Conservation (phyloP, 805 yeast genomes). For the Candida xyloterini region DNA sequence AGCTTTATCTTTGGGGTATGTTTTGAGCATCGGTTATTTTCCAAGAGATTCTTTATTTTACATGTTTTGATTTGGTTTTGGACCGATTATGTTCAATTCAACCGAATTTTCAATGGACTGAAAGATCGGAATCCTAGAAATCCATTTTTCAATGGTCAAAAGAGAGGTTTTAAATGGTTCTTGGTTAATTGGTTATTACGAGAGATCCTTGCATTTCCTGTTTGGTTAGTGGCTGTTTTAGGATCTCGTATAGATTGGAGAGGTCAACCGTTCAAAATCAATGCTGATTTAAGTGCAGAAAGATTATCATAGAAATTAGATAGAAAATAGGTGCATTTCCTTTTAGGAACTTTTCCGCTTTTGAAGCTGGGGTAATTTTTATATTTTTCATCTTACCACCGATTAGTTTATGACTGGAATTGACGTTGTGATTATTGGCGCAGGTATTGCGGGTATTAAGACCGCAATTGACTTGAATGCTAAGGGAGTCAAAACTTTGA, state of each 20-base stretch:
- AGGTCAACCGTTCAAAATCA: slow-evolving; percentile 69
- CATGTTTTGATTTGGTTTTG: slow-evolving; percentile 64
- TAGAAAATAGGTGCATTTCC: background rate
- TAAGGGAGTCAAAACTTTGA: slow-evolving; percentile 34
- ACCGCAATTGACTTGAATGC: slow-evolving; percentile 40
- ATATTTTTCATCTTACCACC: background rate
- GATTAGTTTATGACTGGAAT: background rate
- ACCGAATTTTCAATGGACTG: slow-evolving; percentile 36
- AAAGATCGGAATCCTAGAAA: background rate
- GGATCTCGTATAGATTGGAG: slow-evolving; percentile 81
- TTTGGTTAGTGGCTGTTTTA: slow-evolving; percentile 77
- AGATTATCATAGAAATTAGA: slow-evolving; percentile 31
- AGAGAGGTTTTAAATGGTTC: slow-evolving; percentile 19
- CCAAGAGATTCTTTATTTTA: slow-evolving; percentile 38
- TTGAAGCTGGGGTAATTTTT: slow-evolving; percentile 1
- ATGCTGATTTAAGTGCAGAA: slow-evolving; percentile 74
- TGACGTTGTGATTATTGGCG: slow-evolving; percentile 46
- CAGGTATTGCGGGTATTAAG: slow-evolving; percentile 51
- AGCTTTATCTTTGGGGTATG: slow-evolving; percentile 53
- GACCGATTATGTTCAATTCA: slow-evolving; percentile 61
- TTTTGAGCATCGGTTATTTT: slow-evolving; percentile 35
- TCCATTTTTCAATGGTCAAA: slow-evolving; percentile 15
- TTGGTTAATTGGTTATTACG: slow-evolving; percentile 60
- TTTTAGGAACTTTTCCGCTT: background rate
- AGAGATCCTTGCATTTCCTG: slow-evolving; percentile 74